phyloP scores from a whole-genome alignment of 129 eudicot species.

The Saposhnikovia divaricata region DNA sequence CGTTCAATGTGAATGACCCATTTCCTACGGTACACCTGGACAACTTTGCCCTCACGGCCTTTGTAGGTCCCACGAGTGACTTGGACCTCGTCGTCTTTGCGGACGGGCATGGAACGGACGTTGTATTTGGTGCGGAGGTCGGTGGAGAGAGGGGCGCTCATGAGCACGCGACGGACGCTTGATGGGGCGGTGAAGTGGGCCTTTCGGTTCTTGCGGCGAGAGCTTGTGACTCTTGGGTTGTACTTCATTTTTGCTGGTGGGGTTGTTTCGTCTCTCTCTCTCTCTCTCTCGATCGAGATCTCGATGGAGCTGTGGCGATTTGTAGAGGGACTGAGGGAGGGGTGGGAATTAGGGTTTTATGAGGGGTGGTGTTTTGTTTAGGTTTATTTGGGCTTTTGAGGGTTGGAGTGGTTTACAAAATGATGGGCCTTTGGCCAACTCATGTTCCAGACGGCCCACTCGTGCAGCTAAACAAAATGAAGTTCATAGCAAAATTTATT shows the following conservation, averaged over 20 bases:
- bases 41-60: conserved; percentile 61
- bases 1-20: conserved; percentile 67
- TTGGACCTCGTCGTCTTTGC: conserved; percentile 72
- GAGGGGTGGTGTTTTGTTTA: neutral
- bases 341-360: neutral
- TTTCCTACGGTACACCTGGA: conserved; percentile 49
- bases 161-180: conserved; percentile 54
- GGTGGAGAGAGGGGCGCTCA: conserved; percentile 60
- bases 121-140: conserved; percentile 61
- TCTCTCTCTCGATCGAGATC: neutral
- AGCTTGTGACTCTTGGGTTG: conserved; percentile 53
- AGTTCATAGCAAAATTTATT: too few relatives aligned
- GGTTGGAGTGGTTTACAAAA: neutral
- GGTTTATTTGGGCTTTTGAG: neutral
- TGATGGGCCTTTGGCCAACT: neutral
- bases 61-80: conserved; percentile 66
- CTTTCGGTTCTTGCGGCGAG: conserved; percentile 69
- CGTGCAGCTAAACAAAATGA: too few relatives aligned
- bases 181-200: conserved; percentile 79
- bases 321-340: neutral
- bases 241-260: conserved; percentile 42
- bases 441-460: neutral
- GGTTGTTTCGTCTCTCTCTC: neutral
- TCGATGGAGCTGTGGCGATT: neutral
- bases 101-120: conserved; percentile 59